These are phyloP conservation scores for Ganoderma sp. DNA, from an alignment of 1,284 basidiomycete genomes.

Conservation along the genomic window DNA sequence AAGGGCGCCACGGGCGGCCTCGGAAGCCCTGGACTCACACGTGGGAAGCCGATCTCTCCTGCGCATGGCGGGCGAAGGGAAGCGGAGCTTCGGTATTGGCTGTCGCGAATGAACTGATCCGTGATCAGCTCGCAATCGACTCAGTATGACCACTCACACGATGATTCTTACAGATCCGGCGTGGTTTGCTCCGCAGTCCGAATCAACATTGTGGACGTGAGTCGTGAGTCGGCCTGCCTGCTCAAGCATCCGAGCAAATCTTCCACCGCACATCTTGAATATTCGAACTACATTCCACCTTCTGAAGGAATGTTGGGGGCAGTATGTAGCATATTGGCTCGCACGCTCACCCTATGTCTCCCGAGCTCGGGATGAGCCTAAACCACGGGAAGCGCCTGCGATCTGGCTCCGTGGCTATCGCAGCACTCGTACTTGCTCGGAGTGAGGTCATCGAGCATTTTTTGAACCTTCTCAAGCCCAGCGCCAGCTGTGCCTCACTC, in stretches of 20 bases:
- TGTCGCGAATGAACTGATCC: slow-evolving; percentile 10
- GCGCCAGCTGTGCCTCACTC: neutral
- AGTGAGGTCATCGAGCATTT: neutral
- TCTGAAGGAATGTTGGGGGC: neutral
- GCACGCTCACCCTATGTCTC: slow-evolving; percentile 23
- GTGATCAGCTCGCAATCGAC: slow-evolving; percentile 15
- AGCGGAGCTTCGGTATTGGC: slow-evolving; percentile 6
- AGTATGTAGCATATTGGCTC: slow-evolving; percentile 3
- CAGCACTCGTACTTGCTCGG: neutral
- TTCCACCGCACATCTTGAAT: neutral
- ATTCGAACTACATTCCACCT: no score
- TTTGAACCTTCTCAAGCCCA: neutral
- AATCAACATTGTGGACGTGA: neutral
- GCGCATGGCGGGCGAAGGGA: neutral
- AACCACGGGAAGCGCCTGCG: neutral
- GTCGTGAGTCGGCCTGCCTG: neutral
- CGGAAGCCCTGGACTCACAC: slow-evolving; percentile 19
- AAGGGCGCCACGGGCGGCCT: slow-evolving; percentile 22
- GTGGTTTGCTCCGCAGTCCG: neutral
- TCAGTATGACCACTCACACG: slow-evolving; percentile 17
- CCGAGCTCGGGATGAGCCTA: slow-evolving; percentile 19
- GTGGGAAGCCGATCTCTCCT: slow-evolving; percentile 6
- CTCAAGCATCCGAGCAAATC: neutral
- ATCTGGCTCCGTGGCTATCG: neutral
- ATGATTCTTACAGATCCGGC: slow-evolving; percentile 5